phyloP scores from a whole-genome alignment of 106 monocot species.

The Dendrobium catenatum region DNA sequence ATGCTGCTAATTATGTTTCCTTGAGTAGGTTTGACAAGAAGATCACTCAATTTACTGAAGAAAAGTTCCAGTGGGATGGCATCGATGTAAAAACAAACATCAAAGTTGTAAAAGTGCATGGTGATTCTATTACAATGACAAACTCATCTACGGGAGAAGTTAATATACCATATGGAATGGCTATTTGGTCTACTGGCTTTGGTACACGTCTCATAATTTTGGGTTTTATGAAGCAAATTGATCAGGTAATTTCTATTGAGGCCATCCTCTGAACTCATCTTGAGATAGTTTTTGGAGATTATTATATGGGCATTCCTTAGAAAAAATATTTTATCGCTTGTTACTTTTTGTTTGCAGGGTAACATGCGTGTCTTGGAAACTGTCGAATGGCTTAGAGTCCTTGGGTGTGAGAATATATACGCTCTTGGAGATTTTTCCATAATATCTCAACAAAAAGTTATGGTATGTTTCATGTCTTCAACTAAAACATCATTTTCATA shows the following conservation, averaged over 20 bases:
- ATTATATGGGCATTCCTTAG: neutral
- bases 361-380: constrained; percentile 60
- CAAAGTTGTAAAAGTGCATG: constrained; percentile 55
- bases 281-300: neutral
- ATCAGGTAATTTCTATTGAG: constrained; percentile 39
- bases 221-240: constrained; percentile 75
- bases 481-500: neutral
- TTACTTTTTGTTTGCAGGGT: constrained; percentile 42
- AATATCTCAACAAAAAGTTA: constrained; percentile 64
- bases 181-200: constrained; percentile 87
- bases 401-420: constrained; percentile 23
- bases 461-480: constrained; percentile 38
- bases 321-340: constrained; percentile 23
- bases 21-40: constrained; percentile 58
- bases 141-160: constrained; percentile 21
- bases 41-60: constrained; percentile 60
- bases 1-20: neutral
- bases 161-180: constrained; percentile 66
- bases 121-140: constrained; percentile 52
- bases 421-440: constrained; percentile 40
- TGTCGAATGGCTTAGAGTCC: constrained; percentile 60
- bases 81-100: constrained; percentile 59
- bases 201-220: constrained; percentile 68
- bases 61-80: constrained; percentile 65
- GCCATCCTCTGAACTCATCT: neutral